Evolutionary conservation across 1,284 basidiomycete species (phyloP), one percentile per base, ranked within the genome.

Genomic region (Cystobasidium sp.): DNA sequence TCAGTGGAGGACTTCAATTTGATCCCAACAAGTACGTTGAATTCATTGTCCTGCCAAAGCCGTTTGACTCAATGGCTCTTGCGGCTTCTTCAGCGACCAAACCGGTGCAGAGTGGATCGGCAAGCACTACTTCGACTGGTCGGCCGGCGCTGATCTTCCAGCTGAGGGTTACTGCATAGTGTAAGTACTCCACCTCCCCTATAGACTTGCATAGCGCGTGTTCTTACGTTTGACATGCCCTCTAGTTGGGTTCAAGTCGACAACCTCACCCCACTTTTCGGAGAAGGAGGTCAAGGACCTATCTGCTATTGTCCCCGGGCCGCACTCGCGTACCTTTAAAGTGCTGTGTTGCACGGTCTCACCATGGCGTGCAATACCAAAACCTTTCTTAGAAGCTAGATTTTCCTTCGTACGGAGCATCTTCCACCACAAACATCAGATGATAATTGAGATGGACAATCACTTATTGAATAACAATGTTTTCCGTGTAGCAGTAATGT

Each of bases 21-120:
- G 68, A 70, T 16, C 68, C 68, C 14, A 70, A 70, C 6, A 68
- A 59, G 62, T 65, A 37, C 51, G 62, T n/a, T 44, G 9, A n/a
- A n/a, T n/a, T n/a, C n/a, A n/a, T 9, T 20, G 14, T 46, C 6
- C 12, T 49, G 20, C 22, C 20, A 44, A 7, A 6, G 12, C 6
- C 6, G 12, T 37, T 20, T 8, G 8, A 6, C 43, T 44, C 8
- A 37, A 44, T 5, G 16, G 39, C 6, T 41, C 14, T 63, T 16
- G 43, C 62, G 3, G 4, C 20, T n/a, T 31, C 18, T 7, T 6
- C 37, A 64, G 62, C 47, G 62, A 70, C 58, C 68, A 70, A 58
- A 56, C 68, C 16, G 58, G 68, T 14, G 56, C 52, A 5, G 20
- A n/a, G 6, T 70, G 31, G 31, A 70, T 70, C 46, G 68, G 68